A percentile compares a stretch with the other conserved stretches of the same genome.
Evolutionary conservation across 495 filamentous ascomycete genomes (phyloP).

Genomic region (Daldinia decipiens): DNA sequence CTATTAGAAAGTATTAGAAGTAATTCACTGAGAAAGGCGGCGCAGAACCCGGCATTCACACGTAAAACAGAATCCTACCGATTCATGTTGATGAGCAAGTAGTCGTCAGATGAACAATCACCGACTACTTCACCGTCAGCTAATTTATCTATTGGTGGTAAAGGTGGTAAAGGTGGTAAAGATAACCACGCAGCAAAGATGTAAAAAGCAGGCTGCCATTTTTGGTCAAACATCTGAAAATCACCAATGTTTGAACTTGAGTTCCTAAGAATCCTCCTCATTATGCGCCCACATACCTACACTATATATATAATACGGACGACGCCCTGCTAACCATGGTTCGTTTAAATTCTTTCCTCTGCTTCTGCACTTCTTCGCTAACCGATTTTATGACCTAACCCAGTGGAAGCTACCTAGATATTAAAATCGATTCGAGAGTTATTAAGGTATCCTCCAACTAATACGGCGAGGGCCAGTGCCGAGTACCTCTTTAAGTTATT

Average conservation of each 20-base stretch:
- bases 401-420: constrained; percentile 1
- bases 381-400: not conserved
- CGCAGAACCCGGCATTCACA: constrained; percentile 16
- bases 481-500: constrained; percentile 36
- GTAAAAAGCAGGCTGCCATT: constrained; percentile 20
- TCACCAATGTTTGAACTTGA: constrained; percentile 33
- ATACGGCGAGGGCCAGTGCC: not conserved
- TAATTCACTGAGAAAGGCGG: constrained; percentile 1
- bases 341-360: not conserved
- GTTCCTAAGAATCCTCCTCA: constrained; percentile 38
- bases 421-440: not conserved
- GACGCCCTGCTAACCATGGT: not conserved
- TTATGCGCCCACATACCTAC: constrained; percentile 10
- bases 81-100: constrained; percentile 27
- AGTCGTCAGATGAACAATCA: constrained; percentile 1
- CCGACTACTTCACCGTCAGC: constrained; percentile 15
- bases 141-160: constrained; percentile 6
- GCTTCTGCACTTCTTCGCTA: not conserved
- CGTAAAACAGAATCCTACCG: constrained; percentile 20
- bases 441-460: not conserved
- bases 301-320: constrained; percentile 4
- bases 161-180: constrained; percentile 1
- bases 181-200: not conserved
- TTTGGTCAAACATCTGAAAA: constrained; percentile 20
- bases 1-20: constrained; percentile 6